phyloP scores from a whole-genome alignment of 441 rosid species.

The Capsella rubella region DNA sequence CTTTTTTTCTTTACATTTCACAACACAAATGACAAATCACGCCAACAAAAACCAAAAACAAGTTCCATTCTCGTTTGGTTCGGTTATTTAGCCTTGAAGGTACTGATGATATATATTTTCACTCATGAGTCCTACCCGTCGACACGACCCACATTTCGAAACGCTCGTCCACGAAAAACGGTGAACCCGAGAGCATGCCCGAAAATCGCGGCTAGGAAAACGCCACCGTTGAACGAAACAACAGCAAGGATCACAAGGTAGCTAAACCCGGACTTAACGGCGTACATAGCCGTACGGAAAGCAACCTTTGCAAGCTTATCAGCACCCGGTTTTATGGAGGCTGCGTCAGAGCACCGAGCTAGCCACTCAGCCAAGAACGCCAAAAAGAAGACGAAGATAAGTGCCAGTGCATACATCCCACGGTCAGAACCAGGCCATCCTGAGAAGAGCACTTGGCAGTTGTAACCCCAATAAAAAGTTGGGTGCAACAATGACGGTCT shows the following conservation, averaged over 20 bases:
- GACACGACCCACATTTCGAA: slow-evolving; percentile 38
- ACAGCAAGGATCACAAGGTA: slow-evolving; percentile 45
- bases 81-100: not conserved
- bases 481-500: slow-evolving; percentile 48
- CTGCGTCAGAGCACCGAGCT: slow-evolving; percentile 41
- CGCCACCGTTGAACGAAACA: slow-evolving; percentile 46
- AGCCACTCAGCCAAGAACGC: slow-evolving; percentile 71
- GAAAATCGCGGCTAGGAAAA: slow-evolving; percentile 40
- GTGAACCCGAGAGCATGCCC: slow-evolving; percentile 47
- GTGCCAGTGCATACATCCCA: slow-evolving; percentile 69
- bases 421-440: slow-evolving; percentile 77
- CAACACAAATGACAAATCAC: slow-evolving; percentile 37
- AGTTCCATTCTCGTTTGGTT: not conserved
- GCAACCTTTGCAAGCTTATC: slow-evolving; percentile 39
- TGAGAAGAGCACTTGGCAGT: slow-evolving; percentile 59
- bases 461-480: slow-evolving; percentile 77
- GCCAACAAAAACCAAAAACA: not conserved
- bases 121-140: slow-evolving; percentile 22
- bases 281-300: slow-evolving; percentile 43
- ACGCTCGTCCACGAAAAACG: slow-evolving; percentile 44
- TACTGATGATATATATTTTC: no score
- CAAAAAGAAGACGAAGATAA: slow-evolving; percentile 63
- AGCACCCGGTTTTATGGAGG: slow-evolving; percentile 30
- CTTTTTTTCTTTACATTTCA: not conserved
- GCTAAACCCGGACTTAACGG: slow-evolving; percentile 41